These are phyloP conservation scores for Effrenium voratum DNA, from an alignment of 73 alveolate genomes.

Conservation along the genomic window DNA sequence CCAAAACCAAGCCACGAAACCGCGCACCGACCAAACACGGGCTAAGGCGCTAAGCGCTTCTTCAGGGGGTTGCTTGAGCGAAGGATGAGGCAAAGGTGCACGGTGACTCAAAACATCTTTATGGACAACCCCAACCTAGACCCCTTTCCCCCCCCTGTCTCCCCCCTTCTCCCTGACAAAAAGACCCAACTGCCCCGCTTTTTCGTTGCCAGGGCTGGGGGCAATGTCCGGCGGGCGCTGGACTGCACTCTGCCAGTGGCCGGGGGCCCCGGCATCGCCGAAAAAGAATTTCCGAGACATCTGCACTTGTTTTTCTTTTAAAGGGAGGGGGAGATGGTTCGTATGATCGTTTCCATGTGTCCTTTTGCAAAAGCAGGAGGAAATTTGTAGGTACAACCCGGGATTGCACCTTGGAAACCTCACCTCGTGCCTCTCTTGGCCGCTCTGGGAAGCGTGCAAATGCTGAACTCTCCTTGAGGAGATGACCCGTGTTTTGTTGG, in stretches of 20 bases:
- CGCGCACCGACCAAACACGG: no score
- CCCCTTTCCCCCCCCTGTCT: no score
- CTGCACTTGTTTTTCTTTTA: no score
- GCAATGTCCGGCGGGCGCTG: background rate
- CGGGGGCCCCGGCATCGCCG: background rate
- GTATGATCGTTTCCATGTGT: background rate
- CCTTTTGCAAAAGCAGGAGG: background rate
- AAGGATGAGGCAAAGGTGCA: no score
- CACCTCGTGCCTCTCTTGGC: background rate
- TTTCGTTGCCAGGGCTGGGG: background rate
- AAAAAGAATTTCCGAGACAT: no score
- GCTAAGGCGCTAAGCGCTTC: no score
- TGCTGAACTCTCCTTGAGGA: no score
- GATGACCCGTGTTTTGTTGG: background rate
- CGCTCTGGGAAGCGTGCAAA: background rate
- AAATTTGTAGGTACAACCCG: background rate
- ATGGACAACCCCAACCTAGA: no score
- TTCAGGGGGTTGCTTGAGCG: no score
- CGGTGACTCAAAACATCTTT: no score
- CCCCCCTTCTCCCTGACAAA: background rate
- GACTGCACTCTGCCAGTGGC: conserved; percentile 64
- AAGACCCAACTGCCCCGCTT: background rate
- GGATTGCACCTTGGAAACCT: background rate
- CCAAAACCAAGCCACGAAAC: no score
- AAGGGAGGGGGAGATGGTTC: background rate